A percentile compares a stretch with the other conserved stretches of the same genome.
These are phyloP conservation scores for Urochloa ruziziensis DNA, from an alignment of 176 grass and related monocot species.

Conservation along the genomic window DNA sequence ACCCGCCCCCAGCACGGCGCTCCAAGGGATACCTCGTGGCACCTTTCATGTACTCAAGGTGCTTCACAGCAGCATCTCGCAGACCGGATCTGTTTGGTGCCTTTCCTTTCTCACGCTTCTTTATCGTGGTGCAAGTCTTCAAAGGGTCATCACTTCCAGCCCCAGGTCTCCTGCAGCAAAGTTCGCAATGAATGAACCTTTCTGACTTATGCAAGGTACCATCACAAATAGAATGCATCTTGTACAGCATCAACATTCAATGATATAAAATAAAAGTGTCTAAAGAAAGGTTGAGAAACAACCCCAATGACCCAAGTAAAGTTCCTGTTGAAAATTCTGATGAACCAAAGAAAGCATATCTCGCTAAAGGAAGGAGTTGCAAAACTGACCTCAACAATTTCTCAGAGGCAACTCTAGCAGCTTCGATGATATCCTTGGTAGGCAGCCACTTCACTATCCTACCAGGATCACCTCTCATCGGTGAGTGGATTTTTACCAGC, in stretches of 20 bases:
- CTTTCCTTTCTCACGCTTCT: slow-evolving; percentile 56
- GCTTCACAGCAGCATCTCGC: slow-evolving; percentile 54
- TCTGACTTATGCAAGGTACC: neutral
- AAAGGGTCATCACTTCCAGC: slow-evolving; percentile 56
- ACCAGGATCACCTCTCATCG: slow-evolving; percentile 76
- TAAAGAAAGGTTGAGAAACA: neutral
- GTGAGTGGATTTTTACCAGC: slow-evolving; percentile 97
- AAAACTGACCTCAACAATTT: slow-evolving; percentile 75
- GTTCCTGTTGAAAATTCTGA: neutral
- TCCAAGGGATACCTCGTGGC: slow-evolving; percentile 78
- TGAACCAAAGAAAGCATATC: neutral
- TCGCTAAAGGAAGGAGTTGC: neutral
- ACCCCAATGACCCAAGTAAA: neutral
- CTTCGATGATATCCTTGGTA: slow-evolving; percentile 50
- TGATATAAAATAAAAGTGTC: neutral
- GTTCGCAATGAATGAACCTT: neutral
- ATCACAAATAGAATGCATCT: too few species aligned
- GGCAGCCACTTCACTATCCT: slow-evolving; percentile 67
- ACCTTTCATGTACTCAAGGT: slow-evolving; percentile 61
- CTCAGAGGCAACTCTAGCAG: slow-evolving; percentile 79
- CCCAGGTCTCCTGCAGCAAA: slow-evolving; percentile 59
- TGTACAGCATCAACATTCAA: neutral
- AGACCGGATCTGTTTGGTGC: slow-evolving; percentile 38
- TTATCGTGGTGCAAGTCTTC: slow-evolving; percentile 64
- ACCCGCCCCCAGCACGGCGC: slow-evolving; percentile 44